phyloP scores from a whole-genome alignment of 1,284 basidiomycete species.

The Cutaneotrichosporon mucoides region DNA sequence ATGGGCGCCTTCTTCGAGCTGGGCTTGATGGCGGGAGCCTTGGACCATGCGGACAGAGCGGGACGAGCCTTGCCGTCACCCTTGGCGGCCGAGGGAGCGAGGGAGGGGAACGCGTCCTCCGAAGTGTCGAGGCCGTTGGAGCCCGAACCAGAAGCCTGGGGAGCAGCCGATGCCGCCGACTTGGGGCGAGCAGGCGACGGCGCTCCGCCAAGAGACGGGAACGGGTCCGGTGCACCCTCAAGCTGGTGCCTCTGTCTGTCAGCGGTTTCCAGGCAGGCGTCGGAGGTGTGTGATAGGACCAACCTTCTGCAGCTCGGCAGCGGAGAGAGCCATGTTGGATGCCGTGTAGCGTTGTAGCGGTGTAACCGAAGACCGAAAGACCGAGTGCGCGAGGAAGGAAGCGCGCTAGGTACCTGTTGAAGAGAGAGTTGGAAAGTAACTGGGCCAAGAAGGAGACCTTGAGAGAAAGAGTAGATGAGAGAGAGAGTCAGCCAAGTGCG shows the following conservation, averaged over 20 bases:
- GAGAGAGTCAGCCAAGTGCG: neutral
- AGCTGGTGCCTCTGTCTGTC: constrained; percentile 60
- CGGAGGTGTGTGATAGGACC: constrained; percentile 8
- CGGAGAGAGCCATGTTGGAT: constrained; percentile 44
- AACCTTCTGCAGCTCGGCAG: constrained; percentile 52
- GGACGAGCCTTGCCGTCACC: constrained; percentile 28
- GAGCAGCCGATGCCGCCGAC: constrained; percentile 15
- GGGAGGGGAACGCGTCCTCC: constrained; percentile 77
- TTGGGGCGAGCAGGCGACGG: constrained; percentile 40
- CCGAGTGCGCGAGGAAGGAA: constrained; percentile 1
- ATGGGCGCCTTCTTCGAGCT: constrained; percentile 39
- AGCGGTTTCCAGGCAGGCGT: neutral
- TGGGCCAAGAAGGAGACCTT: neutral
- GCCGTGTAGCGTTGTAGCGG: constrained; percentile 16
- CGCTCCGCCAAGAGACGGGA: constrained; percentile 60
- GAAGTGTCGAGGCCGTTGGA: constrained; percentile 56
- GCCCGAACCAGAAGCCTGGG: constrained; percentile 7
- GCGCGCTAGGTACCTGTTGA: neutral
- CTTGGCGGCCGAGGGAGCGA: constrained; percentile 59
- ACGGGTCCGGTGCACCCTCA: constrained; percentile 82
- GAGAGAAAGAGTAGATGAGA: neutral
- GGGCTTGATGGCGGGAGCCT: constrained; percentile 54
- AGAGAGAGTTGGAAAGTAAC: neutral
- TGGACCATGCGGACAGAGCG: constrained; percentile 60
- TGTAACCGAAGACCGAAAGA: constrained; percentile 15